Conservation (phyloP, 2,329 filamentous ascomycete species). For the Nothophaeocryptopus gaeumannii region DNA sequence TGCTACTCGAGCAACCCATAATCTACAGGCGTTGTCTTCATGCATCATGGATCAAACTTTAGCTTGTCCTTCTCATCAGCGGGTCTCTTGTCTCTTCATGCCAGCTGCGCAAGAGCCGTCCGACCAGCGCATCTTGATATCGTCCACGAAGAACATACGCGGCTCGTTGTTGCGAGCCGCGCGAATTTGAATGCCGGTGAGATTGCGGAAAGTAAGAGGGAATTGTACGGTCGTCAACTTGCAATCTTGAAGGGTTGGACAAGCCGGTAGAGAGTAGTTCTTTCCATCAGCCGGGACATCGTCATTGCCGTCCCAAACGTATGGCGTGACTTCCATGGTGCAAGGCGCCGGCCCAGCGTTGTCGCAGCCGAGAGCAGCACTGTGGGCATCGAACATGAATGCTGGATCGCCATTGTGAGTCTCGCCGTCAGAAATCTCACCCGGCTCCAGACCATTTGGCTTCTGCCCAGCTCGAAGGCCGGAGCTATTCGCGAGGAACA, state of each 20-base stretch:
- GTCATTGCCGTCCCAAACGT: slow-evolving; percentile 41
- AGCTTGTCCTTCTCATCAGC: slow-evolving; percentile 2
- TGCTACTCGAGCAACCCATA: too few species aligned
- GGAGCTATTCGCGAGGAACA: slow-evolving; percentile 42
- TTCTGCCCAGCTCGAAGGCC: slow-evolving; percentile 21
- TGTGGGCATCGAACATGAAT: slow-evolving; percentile 53
- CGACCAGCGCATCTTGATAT: slow-evolving; percentile 48
- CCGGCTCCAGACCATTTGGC: slow-evolving; percentile 33
- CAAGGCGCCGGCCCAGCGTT: slow-evolving; percentile 41
- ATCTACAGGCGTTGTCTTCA: too few species aligned
- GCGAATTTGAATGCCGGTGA: slow-evolving; percentile 50
- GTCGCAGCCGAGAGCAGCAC: slow-evolving; percentile 49
- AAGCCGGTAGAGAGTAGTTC: slow-evolving; percentile 43
- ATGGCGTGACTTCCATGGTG: slow-evolving; percentile 46
- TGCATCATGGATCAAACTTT: too few species aligned
- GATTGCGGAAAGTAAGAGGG: slow-evolving; percentile 38
- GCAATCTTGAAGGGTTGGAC: slow-evolving; percentile 42
- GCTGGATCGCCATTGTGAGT: slow-evolving; percentile 40
- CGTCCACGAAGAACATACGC: slow-evolving; percentile 49
- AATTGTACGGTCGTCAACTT: slow-evolving; percentile 45
- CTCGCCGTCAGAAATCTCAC: slow-evolving; percentile 49
- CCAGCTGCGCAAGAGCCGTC: slow-evolving; percentile 53
- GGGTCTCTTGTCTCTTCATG: slow-evolving; percentile 55
- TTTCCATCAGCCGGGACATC: slow-evolving; percentile 36
- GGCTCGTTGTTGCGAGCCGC: slow-evolving; percentile 40